Evolutionary conservation across 306 rosid genomes (phyloP), one percentile per base, ranked within the genome.

Genomic region (Nissolia schottii): DNA sequence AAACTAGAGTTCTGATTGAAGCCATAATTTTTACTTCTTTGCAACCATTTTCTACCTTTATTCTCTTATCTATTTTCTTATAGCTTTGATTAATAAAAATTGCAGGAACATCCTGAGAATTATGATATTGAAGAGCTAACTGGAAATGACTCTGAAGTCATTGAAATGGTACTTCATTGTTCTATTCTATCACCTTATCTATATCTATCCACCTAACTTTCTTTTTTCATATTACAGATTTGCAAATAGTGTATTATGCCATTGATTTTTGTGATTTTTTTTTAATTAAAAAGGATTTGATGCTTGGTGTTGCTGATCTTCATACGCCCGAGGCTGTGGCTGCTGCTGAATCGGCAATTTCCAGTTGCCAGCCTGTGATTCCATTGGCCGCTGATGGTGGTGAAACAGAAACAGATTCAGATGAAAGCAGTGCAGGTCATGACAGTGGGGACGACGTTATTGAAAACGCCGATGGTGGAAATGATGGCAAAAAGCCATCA

Each of bases 301-400:
- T 92, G 95, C 81, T 90, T 64, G 98, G 98, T 12, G 64, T 94
- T 57, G 89, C 96, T 41, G 97, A 93, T 85, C 98, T 93, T 53
- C 83, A 82, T 48, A 89, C 97, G 16, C 90, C 92, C 0, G 97
- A 87, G 79, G 98, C 97, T 25, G 94, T 91, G 77, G 91, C 92
- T 66, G 98, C 96, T 37, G 97, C 98, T 19, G 96, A 93, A 67
- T 84, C 90, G 54, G 94, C 91, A 7, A 73, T 89, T 70, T 73
- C 89, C 15, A 81, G 86, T 71, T 55, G n/a, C 69, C 94, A 79
- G 79, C 84, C 84, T 0, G 84, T 73, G 70, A 82, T 87, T 70
- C 77, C 87, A 15, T 74, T 86, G 81, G 70, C 75, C 25, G 67
- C 57, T 72, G 81, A 81, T 66, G 78, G 60, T 41, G 80, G 86